phyloP scores from a whole-genome alignment of 1,284 basidiomycete genomes.

The Xanthoconium separans region DNA sequence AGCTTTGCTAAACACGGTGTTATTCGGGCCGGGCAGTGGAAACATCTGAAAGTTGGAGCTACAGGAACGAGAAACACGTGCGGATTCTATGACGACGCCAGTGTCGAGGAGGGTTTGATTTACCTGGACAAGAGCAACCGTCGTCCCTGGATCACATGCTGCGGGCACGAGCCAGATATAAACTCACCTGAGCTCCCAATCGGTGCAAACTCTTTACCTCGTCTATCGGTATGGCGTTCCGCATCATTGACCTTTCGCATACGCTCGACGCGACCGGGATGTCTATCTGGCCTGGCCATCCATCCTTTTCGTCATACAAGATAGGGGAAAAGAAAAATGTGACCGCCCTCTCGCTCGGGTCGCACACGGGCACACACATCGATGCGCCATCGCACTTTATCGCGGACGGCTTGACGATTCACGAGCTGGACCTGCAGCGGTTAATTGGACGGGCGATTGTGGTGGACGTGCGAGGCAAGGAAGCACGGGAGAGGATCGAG shows the following conservation, averaged over 20 bases:
- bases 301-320: conserved; percentile 16
- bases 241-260: conserved; percentile 25
- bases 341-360: conserved; percentile 22
- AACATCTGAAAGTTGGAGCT: too few species aligned
- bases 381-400: conserved; percentile 72
- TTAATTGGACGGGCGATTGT: conserved; percentile 53
- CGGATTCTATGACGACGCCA: too few species aligned
- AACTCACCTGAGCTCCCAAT: too few species aligned
- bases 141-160: too few species aligned
- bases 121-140: too few species aligned
- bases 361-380: conserved; percentile 59
- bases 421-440: conserved; percentile 48
- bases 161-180: too few species aligned
- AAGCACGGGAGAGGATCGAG: conserved; percentile 45
- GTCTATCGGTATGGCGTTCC: conserved; percentile 9
- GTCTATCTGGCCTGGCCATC: conserved; percentile 25
- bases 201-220: too few species aligned
- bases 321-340: conserved; percentile 7
- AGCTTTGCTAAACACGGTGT: not conserved
- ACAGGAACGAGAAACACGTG: too few species aligned
- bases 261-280: conserved; percentile 18
- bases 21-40: not conserved
- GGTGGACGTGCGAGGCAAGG: conserved; percentile 44
- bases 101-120: too few species aligned
- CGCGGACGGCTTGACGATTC: conserved; percentile 47